Evolutionary conservation across 148 eudicot species (phyloP).

Genomic region (Silene uniflora): DNA sequence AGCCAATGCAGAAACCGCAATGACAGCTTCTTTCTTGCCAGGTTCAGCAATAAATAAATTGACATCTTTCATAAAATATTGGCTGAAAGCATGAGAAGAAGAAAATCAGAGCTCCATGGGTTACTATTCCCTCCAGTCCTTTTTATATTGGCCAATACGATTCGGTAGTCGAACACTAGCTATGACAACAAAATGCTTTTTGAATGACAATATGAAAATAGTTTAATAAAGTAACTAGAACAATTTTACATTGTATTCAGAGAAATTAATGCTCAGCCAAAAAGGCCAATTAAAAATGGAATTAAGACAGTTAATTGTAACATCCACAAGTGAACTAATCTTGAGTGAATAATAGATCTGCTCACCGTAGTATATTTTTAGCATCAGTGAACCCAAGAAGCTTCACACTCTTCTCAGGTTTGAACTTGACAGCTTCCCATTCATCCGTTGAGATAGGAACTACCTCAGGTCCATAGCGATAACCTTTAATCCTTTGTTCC

Average conservation of each 20-base stretch:
- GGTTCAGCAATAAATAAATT: constrained; percentile 88
- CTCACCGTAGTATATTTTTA: constrained; percentile 75
- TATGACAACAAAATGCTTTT: neutral
- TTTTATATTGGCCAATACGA: neutral
- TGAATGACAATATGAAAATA: neutral
- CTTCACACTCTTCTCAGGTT: constrained; percentile 91
- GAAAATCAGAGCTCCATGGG: neutral
- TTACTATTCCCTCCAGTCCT: neutral
- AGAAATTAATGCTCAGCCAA: neutral
- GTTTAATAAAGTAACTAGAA: neutral
- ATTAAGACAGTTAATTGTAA: neutral
- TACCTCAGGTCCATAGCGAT: constrained; percentile 95
- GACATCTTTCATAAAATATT: constrained; percentile 91
- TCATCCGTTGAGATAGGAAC: constrained; percentile 91
- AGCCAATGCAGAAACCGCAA: constrained; percentile 85
- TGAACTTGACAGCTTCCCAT: constrained; percentile 92
- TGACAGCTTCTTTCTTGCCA: constrained; percentile 62
- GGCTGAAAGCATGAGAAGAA: constrained; percentile 40
- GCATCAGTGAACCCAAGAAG: constrained; percentile 89
- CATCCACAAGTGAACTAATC: neutral
- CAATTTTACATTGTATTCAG: neutral
- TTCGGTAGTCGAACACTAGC: neutral
- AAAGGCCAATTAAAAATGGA: neutral
- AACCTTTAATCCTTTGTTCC: constrained; percentile 96
- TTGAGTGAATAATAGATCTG: constrained; percentile 8